Percentiles rank a stretch among this genome's conserved stretches.
Conservation (phyloP, 495 filamentous ascomycete genomes). For the Talaromyces stipitatus region DNA sequence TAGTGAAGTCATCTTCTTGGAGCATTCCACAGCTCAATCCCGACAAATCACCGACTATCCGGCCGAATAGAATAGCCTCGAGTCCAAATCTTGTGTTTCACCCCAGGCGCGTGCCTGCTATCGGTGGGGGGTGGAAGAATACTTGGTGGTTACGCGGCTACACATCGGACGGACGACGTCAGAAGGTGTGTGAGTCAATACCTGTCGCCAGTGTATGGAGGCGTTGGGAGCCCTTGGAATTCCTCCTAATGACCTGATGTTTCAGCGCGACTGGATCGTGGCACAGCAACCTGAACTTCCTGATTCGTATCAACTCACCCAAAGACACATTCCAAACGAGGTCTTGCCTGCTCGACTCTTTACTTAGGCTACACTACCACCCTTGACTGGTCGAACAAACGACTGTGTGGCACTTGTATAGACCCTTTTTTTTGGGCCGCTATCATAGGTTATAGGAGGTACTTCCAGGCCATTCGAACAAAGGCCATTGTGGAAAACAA, state of each 20-base stretch:
- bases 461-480: background rate
- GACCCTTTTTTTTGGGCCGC: background rate
- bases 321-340: background rate
- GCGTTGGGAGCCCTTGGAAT: background rate
- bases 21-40: constrained; percentile 1
- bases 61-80: background rate
- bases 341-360: background rate
- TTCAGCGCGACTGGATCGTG: background rate
- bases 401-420: background rate
- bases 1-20: background rate
- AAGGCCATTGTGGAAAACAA: background rate
- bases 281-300: background rate
- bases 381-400: background rate
- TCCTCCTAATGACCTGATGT: constrained; percentile 2
- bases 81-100: background rate
- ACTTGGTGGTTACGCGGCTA: background rate
- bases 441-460: background rate
- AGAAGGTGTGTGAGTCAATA: background rate
- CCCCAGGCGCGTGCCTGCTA: constrained; percentile 2
- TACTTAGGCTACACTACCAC: background rate
- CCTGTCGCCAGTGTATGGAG: background rate
- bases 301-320: background rate
- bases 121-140: constrained; percentile 2
- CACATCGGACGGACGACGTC: constrained; percentile 1
- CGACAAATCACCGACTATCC: background rate